Conservation (phyloP, 495 filamentous ascomycete genomes). For the Penicillium robsamsonii region DNA sequence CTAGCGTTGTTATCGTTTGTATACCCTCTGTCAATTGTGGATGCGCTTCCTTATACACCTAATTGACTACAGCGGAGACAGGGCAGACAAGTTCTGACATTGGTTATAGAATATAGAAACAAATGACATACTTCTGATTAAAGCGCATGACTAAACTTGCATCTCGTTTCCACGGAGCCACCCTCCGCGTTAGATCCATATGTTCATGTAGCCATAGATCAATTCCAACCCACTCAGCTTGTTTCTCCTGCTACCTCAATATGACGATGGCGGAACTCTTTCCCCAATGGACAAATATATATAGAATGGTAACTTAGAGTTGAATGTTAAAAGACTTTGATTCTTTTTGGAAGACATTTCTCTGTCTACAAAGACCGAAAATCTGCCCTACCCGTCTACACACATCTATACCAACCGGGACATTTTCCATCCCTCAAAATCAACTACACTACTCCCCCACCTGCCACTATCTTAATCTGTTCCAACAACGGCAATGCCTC, state of each 20-base stretch:
- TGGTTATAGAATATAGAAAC: constrained; percentile 13
- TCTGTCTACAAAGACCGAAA: not conserved
- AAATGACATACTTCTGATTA: constrained; percentile 22
- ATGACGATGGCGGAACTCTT: constrained; percentile 5
- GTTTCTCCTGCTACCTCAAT: constrained; percentile 4
- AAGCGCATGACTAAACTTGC: not conserved
- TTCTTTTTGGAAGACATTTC: not conserved
- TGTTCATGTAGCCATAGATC: constrained; percentile 8
- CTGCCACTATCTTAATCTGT: not conserved
- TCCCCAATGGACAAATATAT: not conserved
- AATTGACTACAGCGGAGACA: not conserved
- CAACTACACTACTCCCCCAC: not conserved
- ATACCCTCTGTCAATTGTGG: constrained; percentile 19
- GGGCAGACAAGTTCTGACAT: not conserved
- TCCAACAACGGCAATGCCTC: constrained; percentile 23
- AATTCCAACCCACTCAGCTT: constrained; percentile 8
- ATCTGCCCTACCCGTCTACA: not conserved
- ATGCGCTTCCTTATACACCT: constrained; percentile 3
- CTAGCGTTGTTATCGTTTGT: constrained; percentile 25
- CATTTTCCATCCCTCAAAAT: too few species aligned
- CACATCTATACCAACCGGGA: not conserved
- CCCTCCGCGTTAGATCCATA: constrained; percentile 9
- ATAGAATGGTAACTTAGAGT: not conserved
- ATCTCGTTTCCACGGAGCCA: constrained; percentile 10
- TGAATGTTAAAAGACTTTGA: not conserved